Conservation (phyloP, 306 rosid species). For the Psophocarpus tetragonolobus region DNA sequence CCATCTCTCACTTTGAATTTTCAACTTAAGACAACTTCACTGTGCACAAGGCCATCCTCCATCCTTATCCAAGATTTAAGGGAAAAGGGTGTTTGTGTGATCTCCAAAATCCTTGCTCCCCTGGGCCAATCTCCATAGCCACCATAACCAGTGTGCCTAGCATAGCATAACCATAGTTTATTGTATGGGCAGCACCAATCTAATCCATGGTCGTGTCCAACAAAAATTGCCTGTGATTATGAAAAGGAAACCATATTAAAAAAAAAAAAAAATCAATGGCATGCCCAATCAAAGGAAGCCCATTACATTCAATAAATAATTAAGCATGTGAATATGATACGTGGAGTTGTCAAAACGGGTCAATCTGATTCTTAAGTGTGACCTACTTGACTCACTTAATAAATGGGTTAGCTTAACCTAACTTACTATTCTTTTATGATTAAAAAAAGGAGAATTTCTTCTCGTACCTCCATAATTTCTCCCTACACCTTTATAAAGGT, state of each 20-base stretch:
- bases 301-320: no score
- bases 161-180: conserved; percentile 75
- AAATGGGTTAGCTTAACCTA: no score
- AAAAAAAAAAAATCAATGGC: not conserved
- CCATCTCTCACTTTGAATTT: no score
- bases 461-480: no score
- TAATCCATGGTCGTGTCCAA: conserved; percentile 88
- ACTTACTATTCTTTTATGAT: no score
- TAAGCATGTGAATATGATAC: no score
- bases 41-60: conserved; percentile 69
- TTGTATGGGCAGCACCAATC: conserved; percentile 84
- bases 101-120: conserved; percentile 67
- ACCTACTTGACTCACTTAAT: no score
- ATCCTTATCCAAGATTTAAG: conserved; percentile 75
- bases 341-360: no score
- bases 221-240: conserved; percentile 72
- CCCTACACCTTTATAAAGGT: no score
- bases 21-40: conserved; percentile 52
- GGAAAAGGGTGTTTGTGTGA: conserved; percentile 63
- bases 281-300: not conserved
- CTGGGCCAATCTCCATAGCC: conserved; percentile 78
- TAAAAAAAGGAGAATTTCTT: no score
- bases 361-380: no score
- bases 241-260: conserved; percentile 20
- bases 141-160: conserved; percentile 81